Base-by-base conservation (phyloP, 805 yeast genomes). In the Wickerhamiella lipophila region DNA sequence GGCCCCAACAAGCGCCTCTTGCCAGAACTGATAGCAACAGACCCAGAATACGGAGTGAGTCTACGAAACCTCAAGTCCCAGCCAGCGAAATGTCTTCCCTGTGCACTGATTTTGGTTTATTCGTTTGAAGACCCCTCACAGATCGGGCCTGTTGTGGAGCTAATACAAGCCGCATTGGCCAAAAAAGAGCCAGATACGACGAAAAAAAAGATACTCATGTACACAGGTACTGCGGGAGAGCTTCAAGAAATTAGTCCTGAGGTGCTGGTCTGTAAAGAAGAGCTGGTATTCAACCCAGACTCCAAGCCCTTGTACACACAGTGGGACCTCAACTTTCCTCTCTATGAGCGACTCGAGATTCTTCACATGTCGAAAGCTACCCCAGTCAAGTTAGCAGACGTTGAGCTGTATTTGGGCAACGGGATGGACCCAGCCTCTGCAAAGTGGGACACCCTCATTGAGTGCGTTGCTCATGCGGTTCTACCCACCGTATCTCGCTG, bases 61-160 rank as follows among this genome's bases (percentile, higher is more conserved):
- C 71, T 87, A 49, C 73, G 96, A 53, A 84, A 88, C 60, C 88
- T 87, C 63, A 86, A 83, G 59, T 77, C 83, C 50, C 97, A 89
- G 64, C 82, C 79, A 16, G 74, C 86, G n/a, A 87, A 86, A 60
- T 68, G 81, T 52, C 82, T 92, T 29, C 69, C 77, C 23, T 69
- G 86, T 8, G 73, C 92, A 0, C 94, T 84, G 59, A 75, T 86
- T 46, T 67, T 85, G 5, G 76, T 88, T n/a, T 89, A 87, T 61
- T 75, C 86, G 53, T 70, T 78, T 52, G 69, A 74, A 52, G 13
- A 40, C 53, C 29, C 46, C 52, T 39, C 49, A 49, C 52, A 30
- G 58, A 21, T 44, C 9, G 3, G 8, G 13, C 21, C 29, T 7
- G 32, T 44, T 5, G 47, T 19, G 12, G 41, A 36, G n/a, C 27